phyloP scores from a whole-genome alignment of 257 asterid genomes.

The Solanum pennellii region DNA sequence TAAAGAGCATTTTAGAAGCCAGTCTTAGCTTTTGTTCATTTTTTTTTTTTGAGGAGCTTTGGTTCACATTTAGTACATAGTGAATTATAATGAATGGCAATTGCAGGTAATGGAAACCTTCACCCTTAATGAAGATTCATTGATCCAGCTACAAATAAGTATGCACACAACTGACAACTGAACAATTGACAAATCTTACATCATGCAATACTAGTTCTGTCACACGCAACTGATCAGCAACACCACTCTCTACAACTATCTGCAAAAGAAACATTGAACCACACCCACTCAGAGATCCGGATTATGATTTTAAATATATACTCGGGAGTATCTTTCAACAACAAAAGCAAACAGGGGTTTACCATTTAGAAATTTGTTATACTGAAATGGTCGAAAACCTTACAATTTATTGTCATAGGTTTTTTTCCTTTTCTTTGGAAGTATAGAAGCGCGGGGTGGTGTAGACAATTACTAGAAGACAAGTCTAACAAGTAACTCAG shows the following conservation, averaged over 20 bases:
- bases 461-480: background rate
- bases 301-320: background rate
- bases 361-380: background rate
- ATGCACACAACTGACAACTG: constrained; percentile 25
- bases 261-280: constrained; percentile 29
- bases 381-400: background rate
- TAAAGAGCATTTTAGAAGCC: background rate
- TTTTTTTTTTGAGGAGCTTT: too few species aligned
- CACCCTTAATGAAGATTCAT: background rate
- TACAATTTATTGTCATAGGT: background rate
- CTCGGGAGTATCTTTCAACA: background rate
- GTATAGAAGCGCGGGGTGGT: background rate
- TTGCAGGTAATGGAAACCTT: background rate
- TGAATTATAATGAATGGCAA: background rate
- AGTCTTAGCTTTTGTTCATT: background rate
- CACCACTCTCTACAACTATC: constrained; percentile 75
- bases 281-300: background rate
- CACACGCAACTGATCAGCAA: constrained; percentile 76
- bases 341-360: background rate
- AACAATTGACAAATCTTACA: constrained; percentile 30
- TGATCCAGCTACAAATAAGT: background rate
- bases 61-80: background rate
- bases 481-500: background rate
- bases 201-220: constrained; percentile 73
- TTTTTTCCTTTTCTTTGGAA: background rate